A percentile compares a stretch with the other conserved stretches of the same genome.
Evolutionary conservation across 306 rosid species (phyloP).

Genomic region (Lablab purpureus): DNA sequence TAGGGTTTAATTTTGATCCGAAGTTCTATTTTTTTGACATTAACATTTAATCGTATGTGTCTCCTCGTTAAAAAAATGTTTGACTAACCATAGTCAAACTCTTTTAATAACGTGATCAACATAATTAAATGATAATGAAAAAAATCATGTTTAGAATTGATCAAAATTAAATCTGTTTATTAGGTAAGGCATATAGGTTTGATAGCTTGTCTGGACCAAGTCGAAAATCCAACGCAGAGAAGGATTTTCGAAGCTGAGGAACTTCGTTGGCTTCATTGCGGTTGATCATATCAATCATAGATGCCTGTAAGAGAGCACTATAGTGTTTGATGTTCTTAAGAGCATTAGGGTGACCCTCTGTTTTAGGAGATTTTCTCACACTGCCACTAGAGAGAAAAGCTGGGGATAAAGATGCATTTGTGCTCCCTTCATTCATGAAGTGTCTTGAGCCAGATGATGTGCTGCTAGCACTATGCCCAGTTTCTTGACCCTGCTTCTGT

Average conservation of each 20-base stretch:
- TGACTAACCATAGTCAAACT: neutral
- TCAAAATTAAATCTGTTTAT: slow-evolving; percentile 34
- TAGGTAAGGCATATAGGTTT: slow-evolving; percentile 23
- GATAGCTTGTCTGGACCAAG: slow-evolving; percentile 50
- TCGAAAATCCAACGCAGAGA: slow-evolving; percentile 65
- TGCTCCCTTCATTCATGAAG: slow-evolving; percentile 28
- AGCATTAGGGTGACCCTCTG: slow-evolving; percentile 66
- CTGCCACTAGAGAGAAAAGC: slow-evolving; percentile 37
- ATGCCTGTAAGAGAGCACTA: slow-evolving; percentile 62
- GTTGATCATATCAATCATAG: slow-evolving; percentile 56
- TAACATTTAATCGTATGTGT: neutral
- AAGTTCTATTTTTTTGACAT: neutral
- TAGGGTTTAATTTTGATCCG: neutral
- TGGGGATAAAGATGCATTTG: slow-evolving; percentile 56
- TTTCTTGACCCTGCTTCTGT: slow-evolving; percentile 48
- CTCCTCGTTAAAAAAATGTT: neutral
- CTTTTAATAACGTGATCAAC: neutral
- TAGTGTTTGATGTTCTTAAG: slow-evolving; percentile 60
- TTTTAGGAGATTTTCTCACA: slow-evolving; percentile 50
- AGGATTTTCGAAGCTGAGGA: slow-evolving; percentile 58
- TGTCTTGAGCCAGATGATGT: slow-evolving; percentile 53
- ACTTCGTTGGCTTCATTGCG: slow-evolving; percentile 53
- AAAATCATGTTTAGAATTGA: neutral
- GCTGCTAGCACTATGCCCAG: slow-evolving; percentile 51
- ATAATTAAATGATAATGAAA: neutral